Evolutionary conservation across 2,329 filamentous ascomycete species (phyloP), one percentile per base, ranked within the genome.

Genomic region (Sporothrix variecibatus): DNA sequence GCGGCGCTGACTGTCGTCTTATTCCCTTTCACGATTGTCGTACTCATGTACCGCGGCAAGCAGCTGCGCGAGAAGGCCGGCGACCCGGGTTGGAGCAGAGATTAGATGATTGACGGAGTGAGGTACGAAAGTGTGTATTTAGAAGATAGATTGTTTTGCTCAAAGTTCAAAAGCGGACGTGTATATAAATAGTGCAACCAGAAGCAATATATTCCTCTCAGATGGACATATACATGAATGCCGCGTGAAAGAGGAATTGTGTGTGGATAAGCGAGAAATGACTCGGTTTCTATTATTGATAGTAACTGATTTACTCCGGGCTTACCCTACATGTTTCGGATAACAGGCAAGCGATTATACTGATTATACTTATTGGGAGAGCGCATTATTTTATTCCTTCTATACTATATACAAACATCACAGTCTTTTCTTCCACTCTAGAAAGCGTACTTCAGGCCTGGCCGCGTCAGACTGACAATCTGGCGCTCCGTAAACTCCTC

Each of bases 401-500:
- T 53, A 0, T 64, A 23, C 17, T 38, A 40, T 40, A 64, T 64
- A 64, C 31, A 64, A n/a, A 64, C 1, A 43, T 5, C 8, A 5
- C 58, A 20, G 3, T 5, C 58, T 7, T 11, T 12, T 2, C 1
- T 43, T n/a, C 26, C n/a, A 9, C 1, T n/a, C 73, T 71, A 79
- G 38, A 80, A 78, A 5, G 71, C 26, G 60, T 79, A 79, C 73
- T 77, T 79, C 74, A 77, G 72, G 20, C 78, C 79, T 3, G 78
- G 76, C 38, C 76, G 74, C 1, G 77, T 78, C 67, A 81, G 38
- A 38, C 75, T 83, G 40, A 83, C 77, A 64, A 82, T 82, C 78
- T 82, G 81, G 53, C 79, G 78, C 76, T 82, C 80, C 15, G 81
- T 80, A 74, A 83, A 83, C 72, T 81, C 81, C 43, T 82, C 79